These are phyloP conservation scores for Tuber calosporum DNA, from an alignment of 495 filamentous ascomycete species.

Conservation along the genomic window DNA sequence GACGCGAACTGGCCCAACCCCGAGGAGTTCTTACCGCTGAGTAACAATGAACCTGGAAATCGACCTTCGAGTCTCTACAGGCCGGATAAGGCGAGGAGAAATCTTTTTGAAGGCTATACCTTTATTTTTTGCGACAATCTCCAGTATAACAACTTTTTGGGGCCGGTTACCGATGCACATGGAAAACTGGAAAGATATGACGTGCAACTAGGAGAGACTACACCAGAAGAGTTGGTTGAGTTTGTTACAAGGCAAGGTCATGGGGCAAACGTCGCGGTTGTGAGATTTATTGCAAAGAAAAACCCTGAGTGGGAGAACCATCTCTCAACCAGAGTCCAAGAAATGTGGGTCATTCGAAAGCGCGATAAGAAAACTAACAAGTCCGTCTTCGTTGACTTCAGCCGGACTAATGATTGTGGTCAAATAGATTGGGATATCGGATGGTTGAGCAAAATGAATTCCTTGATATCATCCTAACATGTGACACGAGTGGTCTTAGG, in stretches of 20 bases:
- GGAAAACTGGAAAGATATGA: constrained; percentile 71
- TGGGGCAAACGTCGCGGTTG: constrained; percentile 46
- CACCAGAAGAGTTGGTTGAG: constrained; percentile 65
- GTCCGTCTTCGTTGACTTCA: background rate
- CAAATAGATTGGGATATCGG: constrained; percentile 57
- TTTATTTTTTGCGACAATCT: constrained; percentile 75
- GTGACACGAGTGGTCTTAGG: constrained; percentile 63
- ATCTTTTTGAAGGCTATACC: constrained; percentile 76
- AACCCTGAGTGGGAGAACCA: constrained; percentile 58
- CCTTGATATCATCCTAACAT: constrained; percentile 75
- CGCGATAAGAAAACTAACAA: background rate
- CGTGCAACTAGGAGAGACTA: constrained; percentile 58
- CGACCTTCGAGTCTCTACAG: constrained; percentile 58
- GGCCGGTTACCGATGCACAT: constrained; percentile 66
- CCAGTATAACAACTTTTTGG: constrained; percentile 72
- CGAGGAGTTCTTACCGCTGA: constrained; percentile 61
- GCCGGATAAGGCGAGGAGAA: constrained; percentile 58
- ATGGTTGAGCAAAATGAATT: constrained; percentile 89
- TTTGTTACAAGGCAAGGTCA: constrained; percentile 56
- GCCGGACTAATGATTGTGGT: constrained; percentile 16
- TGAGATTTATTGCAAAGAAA: constrained; percentile 61
- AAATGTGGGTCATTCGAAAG: constrained; percentile 34
- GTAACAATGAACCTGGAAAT: constrained; percentile 63
- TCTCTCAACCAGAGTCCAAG: constrained; percentile 31
- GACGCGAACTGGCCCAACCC: constrained; percentile 73